Conservation (phyloP, 257 asterid genomes). For the Paulownia fortunei region DNA sequence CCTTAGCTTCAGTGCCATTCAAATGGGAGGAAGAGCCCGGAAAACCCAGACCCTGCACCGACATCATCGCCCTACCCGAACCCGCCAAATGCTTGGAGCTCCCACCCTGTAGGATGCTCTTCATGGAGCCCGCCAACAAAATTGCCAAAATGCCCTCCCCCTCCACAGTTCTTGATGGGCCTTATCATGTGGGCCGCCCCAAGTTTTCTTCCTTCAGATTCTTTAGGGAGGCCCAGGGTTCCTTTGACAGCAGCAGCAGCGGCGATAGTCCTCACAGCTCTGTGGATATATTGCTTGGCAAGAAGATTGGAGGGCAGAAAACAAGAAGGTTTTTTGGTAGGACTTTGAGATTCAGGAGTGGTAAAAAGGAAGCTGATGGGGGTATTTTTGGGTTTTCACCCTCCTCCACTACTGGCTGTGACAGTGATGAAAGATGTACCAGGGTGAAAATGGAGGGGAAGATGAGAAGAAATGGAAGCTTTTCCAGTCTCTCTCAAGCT, state of each 20-base stretch:
- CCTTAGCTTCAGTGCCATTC: constrained; percentile 75
- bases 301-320: constrained; percentile 23
- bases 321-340: constrained; percentile 20
- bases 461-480: constrained; percentile 58
- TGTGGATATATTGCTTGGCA: constrained; percentile 33
- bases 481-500: constrained; percentile 45
- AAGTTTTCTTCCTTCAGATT: constrained; percentile 65
- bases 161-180: constrained; percentile 73
- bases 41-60: constrained; percentile 73
- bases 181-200: constrained; percentile 45
- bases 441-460: constrained; percentile 3
- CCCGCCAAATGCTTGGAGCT: constrained; percentile 54
- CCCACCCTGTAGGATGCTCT: constrained; percentile 57
- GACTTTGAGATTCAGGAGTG: constrained; percentile 20
- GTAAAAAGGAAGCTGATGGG: constrained; percentile 32
- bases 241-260: constrained; percentile 51
- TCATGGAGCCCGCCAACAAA: constrained; percentile 21
- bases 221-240: constrained; percentile 36
- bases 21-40: constrained; percentile 91
- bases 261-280: constrained; percentile 44
- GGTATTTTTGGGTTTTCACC: constrained; percentile 57
- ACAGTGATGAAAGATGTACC: not conserved
- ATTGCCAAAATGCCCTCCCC: constrained; percentile 59
- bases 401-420: constrained; percentile 22
- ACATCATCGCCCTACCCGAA: constrained; percentile 48